A percentile compares a stretch with the other conserved stretches of the same genome.
These are phyloP conservation scores for Odontarrhena argentea DNA, from an alignment of 345 rosid genomes.

Conservation along the genomic window DNA sequence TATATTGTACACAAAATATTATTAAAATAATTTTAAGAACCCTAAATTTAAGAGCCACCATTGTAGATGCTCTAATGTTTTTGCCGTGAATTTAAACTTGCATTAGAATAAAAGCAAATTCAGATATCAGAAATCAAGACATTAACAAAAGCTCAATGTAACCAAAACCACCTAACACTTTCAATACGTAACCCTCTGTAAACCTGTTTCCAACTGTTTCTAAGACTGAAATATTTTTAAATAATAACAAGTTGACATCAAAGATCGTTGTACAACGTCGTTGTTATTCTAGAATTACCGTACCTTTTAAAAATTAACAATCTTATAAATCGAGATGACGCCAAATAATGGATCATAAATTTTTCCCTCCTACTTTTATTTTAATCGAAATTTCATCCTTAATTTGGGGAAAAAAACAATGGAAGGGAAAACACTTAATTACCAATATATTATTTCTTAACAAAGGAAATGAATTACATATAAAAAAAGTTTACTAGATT, in stretches of 20 bases:
- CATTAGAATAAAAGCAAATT: too few relatives aligned
- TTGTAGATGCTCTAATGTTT: too few relatives aligned
- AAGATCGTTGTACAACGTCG: constrained; percentile 25
- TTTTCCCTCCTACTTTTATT: constrained; percentile 27
- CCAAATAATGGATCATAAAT: constrained; percentile 23
- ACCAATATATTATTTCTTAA: neutral
- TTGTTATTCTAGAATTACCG: neutral
- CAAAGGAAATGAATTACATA: neutral
- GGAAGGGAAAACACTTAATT: constrained; percentile 4
- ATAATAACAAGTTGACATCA: neutral
- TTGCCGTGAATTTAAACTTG: too few relatives aligned
- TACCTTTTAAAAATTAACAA: neutral
- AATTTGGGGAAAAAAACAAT: neutral
- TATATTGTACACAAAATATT: too few relatives aligned
- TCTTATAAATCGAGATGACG: constrained; percentile 20
- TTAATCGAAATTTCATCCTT: constrained; percentile 24
- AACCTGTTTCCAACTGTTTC: constrained; percentile 12
- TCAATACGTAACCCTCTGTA: neutral
- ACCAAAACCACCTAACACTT: constrained; percentile 26
- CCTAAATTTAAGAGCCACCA: too few relatives aligned
- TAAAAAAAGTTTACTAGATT: neutral
- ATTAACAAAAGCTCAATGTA: too few relatives aligned
- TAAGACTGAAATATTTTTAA: neutral
- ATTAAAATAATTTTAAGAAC: too few relatives aligned
- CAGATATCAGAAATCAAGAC: too few relatives aligned